Conservation (phyloP, 2,329 filamentous ascomycete genomes). For the Grosmannia clavigera region DNA sequence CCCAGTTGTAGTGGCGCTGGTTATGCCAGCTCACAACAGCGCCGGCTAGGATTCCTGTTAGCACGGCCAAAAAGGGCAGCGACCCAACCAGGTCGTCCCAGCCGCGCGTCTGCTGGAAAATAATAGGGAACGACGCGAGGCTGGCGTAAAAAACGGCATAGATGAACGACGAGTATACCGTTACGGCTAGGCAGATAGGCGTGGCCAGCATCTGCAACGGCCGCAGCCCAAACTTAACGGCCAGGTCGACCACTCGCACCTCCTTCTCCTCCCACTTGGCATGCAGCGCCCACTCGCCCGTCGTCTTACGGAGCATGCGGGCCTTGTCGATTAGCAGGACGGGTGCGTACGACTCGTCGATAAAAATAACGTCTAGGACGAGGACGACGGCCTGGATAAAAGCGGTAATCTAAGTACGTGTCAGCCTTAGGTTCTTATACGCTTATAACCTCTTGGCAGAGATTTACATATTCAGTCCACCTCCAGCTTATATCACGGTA, state of each 20-base stretch:
- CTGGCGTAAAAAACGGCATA: background rate
- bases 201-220: background rate
- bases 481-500: background rate
- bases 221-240: background rate
- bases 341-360: background rate
- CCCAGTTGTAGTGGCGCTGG: background rate
- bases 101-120: background rate
- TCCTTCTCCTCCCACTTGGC: background rate
- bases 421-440: background rate
- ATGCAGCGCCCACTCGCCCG: background rate
- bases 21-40: background rate
- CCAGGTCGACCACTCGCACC: background rate
- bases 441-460: background rate
- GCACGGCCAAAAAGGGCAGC: background rate
- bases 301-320: background rate
- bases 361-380: background rate
- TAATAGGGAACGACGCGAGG: background rate
- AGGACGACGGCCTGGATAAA: background rate
- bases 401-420: background rate
- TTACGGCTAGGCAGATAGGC: background rate
- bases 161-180: background rate
- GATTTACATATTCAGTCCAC: background rate
- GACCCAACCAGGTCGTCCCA: background rate
- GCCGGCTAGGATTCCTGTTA: background rate
- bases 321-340: background rate